Base-by-base conservation (phyloP, 169 alveolate genomes). In the Eimeria zaria region DNA sequence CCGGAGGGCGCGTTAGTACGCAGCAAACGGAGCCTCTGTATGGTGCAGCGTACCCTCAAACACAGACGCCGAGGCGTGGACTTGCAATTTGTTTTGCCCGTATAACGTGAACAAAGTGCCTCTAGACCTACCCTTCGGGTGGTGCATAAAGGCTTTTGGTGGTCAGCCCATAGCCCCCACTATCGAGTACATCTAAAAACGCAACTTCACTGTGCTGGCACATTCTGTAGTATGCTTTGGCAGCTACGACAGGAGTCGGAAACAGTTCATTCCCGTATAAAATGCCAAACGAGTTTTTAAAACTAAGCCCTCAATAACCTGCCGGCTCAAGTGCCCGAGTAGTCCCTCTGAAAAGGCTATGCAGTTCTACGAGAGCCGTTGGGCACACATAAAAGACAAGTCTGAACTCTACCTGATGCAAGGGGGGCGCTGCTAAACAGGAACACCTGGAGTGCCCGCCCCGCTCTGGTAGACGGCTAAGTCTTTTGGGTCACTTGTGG, bases 51-150 rank as follows among this genome's bases (percentile, higher is more conserved):
- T 64, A 60, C 48, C 83, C 48, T 20, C 64, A 64, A 67, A 24
- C 74, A 58, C 94, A 41, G 67, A 62, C 83, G 80, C 67, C 53
- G 84, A 46, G 11, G 46, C 83, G 81, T 62, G 46, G 83, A 20
- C 78, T 0, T 60, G 83, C 92, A 30, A 30, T 22, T 64, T 85
- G 92, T 85, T 87, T 44, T 87, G 94, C 94, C 53, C 71, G 64
- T 24, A 30, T 24, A 62, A 44, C 51, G 62, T 4, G 60, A 78
- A 78, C n/a, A 27, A n/a, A n/a, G 16, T 76, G 64, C 41, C 9
- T 44, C 48, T 44, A 51, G 48, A 27, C 22, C 67, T 51, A 46
- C 64, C 33, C 27, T 48, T 78, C 48, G 67, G 44, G 36, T 24
- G 11, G 30, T 46, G 67, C 58, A 58, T 24, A 18, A 39, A 33